A percentile compares a stretch with the other conserved stretches of the same genome.
Conservation (phyloP, 768 basidiomycete species). For the Phylloporus sp. region DNA sequence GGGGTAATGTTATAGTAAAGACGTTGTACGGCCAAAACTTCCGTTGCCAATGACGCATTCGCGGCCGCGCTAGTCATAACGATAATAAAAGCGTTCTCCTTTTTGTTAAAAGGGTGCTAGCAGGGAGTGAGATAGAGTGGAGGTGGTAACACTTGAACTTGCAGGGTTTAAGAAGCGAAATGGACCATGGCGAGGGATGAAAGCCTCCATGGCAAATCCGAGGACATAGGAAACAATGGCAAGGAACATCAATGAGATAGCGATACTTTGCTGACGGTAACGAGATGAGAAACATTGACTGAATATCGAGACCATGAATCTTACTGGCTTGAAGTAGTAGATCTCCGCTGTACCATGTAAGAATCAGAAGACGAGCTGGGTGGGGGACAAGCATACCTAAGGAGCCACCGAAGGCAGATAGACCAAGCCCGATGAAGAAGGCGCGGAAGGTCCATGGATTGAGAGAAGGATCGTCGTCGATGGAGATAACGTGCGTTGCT, state of each 20-base stretch:
- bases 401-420: slow-evolving; percentile 50
- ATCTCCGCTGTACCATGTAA: slow-evolving; percentile 41
- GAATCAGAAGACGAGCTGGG: neutral
- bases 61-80: slow-evolving; percentile 56
- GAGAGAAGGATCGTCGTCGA: slow-evolving; percentile 18
- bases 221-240: slow-evolving; percentile 48
- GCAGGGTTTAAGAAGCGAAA: slow-evolving; percentile 52
- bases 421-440: slow-evolving; percentile 52
- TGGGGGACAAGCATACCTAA: slow-evolving; percentile 33
- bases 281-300: slow-evolving; percentile 2
- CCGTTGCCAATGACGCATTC: slow-evolving; percentile 50
- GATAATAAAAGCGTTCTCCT: slow-evolving; percentile 55
- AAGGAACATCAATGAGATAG: slow-evolving; percentile 52
- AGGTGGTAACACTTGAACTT: slow-evolving; percentile 18
- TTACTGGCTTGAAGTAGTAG: slow-evolving; percentile 58
- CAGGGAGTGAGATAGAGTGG: neutral
- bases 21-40: slow-evolving; percentile 51
- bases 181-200: slow-evolving; percentile 43
- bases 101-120: slow-evolving; percentile 58
- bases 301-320: neutral
- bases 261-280: slow-evolving; percentile 43
- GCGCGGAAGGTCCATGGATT: slow-evolving; percentile 40
- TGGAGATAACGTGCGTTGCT: slow-evolving; percentile 38
- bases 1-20: slow-evolving; percentile 52
- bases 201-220: slow-evolving; percentile 43